Base-by-base conservation (phyloP, 352 stramenopile genomes). In the Pythium insidiosum region DNA sequence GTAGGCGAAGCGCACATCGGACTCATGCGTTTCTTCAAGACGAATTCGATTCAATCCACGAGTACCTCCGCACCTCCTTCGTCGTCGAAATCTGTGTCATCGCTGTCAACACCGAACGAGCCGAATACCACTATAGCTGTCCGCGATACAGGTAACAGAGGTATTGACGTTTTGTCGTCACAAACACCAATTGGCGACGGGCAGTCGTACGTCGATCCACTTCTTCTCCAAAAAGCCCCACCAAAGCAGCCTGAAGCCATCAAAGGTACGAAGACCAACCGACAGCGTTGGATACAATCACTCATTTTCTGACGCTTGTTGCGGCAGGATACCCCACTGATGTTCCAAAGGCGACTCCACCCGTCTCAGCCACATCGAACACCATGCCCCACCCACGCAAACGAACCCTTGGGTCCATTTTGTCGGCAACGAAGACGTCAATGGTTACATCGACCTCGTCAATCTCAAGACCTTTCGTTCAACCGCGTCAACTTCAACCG, bases 11-110 rank as follows among this genome's bases (percentile, higher is more conserved):
- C 80, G 5, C 77, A 93, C 43, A 86, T 88, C n/a, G 68, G 75
- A 2, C 66, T 94, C 11, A 82, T 78, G 29, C 58, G 78, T 11
- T 94, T 94, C 44, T 94, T 91, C 55, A 89, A 86, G 45, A 61
- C 33, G 18, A 94, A 94, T n/a, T n/a, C n/a, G n/a, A n/a, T n/a
- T n/a, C n/a, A n/a, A n/a, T n/a, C n/a, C n/a, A n/a, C n/a, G n/a
- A n/a, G n/a, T n/a, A n/a, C n/a, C n/a, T n/a, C n/a, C n/a, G n/a
- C n/a, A n/a, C n/a, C n/a, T n/a, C n/a, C n/a, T n/a, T n/a, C n/a
- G n/a, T n/a, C n/a, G n/a, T n/a, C n/a, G n/a, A n/a, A n/a, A n/a
- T n/a, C n/a, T n/a, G n/a, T n/a, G n/a, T n/a, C n/a, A n/a, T n/a
- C n/a, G n/a, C n/a, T n/a, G n/a, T n/a, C n/a, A n/a, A n/a, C n/a